Conservation (phyloP, 768 basidiomycete genomes). For the Daedaleopsis sinensis region DNA sequence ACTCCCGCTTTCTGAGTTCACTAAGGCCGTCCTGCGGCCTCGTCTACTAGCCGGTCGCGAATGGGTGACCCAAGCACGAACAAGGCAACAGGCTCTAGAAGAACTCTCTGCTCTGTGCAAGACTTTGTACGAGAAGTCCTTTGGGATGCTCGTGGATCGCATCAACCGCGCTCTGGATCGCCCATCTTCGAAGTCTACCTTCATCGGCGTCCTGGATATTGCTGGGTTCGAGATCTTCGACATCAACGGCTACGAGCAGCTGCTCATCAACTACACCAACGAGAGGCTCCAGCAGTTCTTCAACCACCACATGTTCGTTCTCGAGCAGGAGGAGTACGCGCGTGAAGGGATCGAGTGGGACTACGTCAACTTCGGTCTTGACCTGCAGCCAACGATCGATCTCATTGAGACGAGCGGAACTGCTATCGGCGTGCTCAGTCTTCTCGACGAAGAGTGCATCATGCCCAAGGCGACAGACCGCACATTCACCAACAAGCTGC, state of each 20-base stretch:
- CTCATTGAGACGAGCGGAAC: conserved; percentile 82
- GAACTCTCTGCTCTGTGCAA: conserved; percentile 92
- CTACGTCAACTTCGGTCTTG: conserved; percentile 96
- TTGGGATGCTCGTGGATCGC: conserved; percentile 90
- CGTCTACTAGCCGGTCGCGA: conserved; percentile 93
- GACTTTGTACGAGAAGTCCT: conserved; percentile 96
- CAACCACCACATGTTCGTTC: conserved; percentile 99
- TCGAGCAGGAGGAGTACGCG: conserved; percentile 98
- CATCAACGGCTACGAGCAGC: conserved; percentile 93
- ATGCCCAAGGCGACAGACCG: conserved; percentile 98
- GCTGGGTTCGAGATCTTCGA: conserved; percentile 99
- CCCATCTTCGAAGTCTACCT: conserved; percentile 88
- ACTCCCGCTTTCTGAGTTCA: conserved; percentile 85
- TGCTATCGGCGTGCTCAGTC: conserved; percentile 87
- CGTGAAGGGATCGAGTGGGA: conserved; percentile 98
- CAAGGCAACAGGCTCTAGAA: conserved; percentile 88
- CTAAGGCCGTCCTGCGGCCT: conserved; percentile 84
- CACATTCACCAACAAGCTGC: conserved; percentile 93
- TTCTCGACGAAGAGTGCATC: conserved; percentile 97
- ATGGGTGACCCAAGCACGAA: conserved; percentile 94
- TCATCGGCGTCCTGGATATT: conserved; percentile 98
- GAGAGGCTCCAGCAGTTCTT: conserved; percentile 98
- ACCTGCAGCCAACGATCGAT: conserved; percentile 97
- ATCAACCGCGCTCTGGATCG: conserved; percentile 95
- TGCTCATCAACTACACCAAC: conserved; percentile 98